These are phyloP conservation scores for Hymenoscyphus scutula DNA, from an alignment of 2,329 filamentous ascomycete species.

Conservation along the genomic window DNA sequence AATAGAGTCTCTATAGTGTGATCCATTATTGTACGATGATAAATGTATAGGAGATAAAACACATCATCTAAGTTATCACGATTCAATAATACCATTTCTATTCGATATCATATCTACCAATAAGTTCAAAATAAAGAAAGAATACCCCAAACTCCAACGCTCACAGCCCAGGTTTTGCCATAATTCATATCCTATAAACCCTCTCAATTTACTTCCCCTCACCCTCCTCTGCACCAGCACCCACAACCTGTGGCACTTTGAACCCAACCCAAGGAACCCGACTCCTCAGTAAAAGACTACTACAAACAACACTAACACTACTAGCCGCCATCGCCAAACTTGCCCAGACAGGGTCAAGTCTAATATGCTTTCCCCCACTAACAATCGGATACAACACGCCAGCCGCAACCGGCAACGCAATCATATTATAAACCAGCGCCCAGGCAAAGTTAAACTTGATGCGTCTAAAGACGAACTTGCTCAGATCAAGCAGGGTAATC, in stretches of 20 bases:
- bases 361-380: constrained; percentile 52
- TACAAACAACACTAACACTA: constrained; percentile 83
- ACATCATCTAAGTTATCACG: too few species aligned
- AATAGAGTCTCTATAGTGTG: too few species aligned
- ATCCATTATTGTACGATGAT: too few species aligned
- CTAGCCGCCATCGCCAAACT: constrained; percentile 89
- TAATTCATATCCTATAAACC: too few species aligned
- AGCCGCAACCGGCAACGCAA: constrained; percentile 63
- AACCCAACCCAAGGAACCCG: constrained; percentile 39
- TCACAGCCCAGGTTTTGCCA: too few species aligned
- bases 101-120: too few species aligned
- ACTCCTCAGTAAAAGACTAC: constrained; percentile 66
- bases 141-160: too few species aligned
- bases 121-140: too few species aligned
- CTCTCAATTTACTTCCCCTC: neutral
- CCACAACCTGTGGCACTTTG: constrained; percentile 15
- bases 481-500: constrained; percentile 58
- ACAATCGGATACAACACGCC: constrained; percentile 62
- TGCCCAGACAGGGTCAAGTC: constrained; percentile 80
- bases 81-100: too few species aligned
- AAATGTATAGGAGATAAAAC: too few species aligned
- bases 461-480: constrained; percentile 58
- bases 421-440: constrained; percentile 64
- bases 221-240: neutral
- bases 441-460: constrained; percentile 68